Base-by-base conservation (phyloP, 2,329 filamentous ascomycete genomes). In the Neurospora crassa region DNA sequence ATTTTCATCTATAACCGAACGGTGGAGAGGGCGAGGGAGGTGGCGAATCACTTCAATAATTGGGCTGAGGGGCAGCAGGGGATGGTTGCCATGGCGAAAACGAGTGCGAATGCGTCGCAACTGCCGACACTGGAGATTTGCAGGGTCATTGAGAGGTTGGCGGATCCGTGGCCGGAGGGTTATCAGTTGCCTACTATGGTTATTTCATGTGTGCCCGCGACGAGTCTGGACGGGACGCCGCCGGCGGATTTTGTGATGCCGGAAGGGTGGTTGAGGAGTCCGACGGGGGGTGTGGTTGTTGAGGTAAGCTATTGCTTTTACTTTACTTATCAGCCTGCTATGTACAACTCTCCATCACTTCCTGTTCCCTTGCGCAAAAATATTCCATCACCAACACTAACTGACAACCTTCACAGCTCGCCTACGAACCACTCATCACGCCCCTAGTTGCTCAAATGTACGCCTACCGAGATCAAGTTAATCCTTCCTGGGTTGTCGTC, bases 1-100 rank as follows among this genome's bases (percentile, higher is more conserved):
- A 89, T 93, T 29, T 91, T 92, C 75, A 85, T 93, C 47, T 89
- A 87, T 78, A 93, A 93, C 76, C 84, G 91, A 37, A 92, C 90
- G 0, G 75, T 83, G 18, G 80, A 83, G 34, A 89, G 88, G 68
- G 90, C 91, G 0, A 82, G 87, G 69, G 84, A 83, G 20, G 85
- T 93, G 0, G 90, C 90, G 1, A 79, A 81, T 1, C 90, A 93
- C 76, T 93, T 92, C 79, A 92, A 90, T 69, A 79, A 83, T 2
- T 84, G 87, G 76, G 82, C 82, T 1, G 74, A 73, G 11, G 74
- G 76, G 18, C 80, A 82, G 71, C 59, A 42, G 42, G 68, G 37
- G 47, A 34, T n/a, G 37, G 37, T 40, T 40, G 34, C 6, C 34
- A 40, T 40, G 67, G 42, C 34, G 20, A 34, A 16, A 71, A 67